Evolutionary conservation across 352 stramenopile species (phyloP), one percentile per base, ranked within the genome.

Genomic region (Peronosclerospora sorghi): DNA sequence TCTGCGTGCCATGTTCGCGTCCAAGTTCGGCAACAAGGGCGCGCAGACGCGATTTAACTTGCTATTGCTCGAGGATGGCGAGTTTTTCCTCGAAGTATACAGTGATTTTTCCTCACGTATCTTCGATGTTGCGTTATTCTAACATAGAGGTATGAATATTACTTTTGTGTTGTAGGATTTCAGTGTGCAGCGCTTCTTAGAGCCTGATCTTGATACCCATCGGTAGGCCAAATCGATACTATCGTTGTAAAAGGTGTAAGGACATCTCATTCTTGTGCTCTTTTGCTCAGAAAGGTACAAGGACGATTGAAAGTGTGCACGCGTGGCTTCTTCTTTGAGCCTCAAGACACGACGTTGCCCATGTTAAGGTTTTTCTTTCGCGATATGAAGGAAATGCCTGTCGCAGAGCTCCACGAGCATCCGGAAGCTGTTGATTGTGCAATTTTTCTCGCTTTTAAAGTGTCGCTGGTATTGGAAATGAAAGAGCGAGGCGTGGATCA

Each of bases 41-140:
- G 60, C 52, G 21, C 71, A 79, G 54, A 75, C 69, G 54, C 79
- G 90, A 44, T 97, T 97, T 65, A 94, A 95, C 62, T 69, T 97
- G 52, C 60, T 97, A 45, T 60, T 95, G 34, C 69, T 97, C 4
- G 90, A 97, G 61, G 86, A 97, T 49, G 89, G 87, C 44, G 90
- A 97, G 69, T 95, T 89, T 55, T 96, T 96, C 55, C 83, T 97
- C 19, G 85, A 95, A 79, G 84, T 92, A 67, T 19, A 43, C 28
- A 8, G 35, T 5, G 1, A 8, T 6, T 6, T 7, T 39, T 19
- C 6, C 0, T 27, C 8, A 14, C 28, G 4, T 41, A 21, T 15
- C 5, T 0, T 12, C 15, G 18, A 13, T 13, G 18, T 39, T 10
- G 12, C 20, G 13, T 26, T 49, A 45, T 43, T 23, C 37, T 34